These are phyloP conservation scores for Linum tenue DNA, from an alignment of 345 rosid genomes.

Conservation along the genomic window DNA sequence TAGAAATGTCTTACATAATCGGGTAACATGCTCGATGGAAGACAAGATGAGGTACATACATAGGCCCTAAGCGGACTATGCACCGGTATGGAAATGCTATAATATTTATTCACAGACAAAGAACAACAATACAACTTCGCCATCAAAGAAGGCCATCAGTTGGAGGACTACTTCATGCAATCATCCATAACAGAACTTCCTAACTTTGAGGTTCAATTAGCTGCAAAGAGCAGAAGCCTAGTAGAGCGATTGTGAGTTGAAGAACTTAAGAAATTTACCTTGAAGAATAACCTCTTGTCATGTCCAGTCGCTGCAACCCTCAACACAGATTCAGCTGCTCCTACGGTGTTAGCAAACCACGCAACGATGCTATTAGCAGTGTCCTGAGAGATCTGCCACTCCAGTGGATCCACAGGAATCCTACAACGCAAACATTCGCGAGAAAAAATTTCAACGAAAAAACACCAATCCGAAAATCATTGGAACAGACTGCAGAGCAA, in stretches of 20 bases:
- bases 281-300: conserved; percentile 76
- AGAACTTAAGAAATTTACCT: conserved; percentile 27
- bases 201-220: too few relatives aligned
- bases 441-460: background rate
- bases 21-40: background rate
- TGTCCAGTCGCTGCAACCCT: conserved; percentile 98
- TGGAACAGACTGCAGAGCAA: background rate
- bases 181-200: too few relatives aligned
- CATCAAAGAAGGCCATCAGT: too few relatives aligned
- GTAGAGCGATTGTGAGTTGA: background rate
- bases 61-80: background rate
- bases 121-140: too few relatives aligned
- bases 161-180: too few relatives aligned
- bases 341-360: conserved; percentile 80
- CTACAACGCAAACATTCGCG: conserved; percentile 24
- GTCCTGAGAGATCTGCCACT: conserved; percentile 97
- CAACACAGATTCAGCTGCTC: conserved; percentile 88
- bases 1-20: too few relatives aligned
- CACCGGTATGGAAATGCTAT: background rate
- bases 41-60: background rate
- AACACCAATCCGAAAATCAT: background rate
- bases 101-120: background rate
- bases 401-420: conserved; percentile 91
- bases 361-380: conserved; percentile 69
- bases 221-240: too few relatives aligned